Conservation (phyloP, 306 rosid species). For the Aeschynomene evenia region DNA sequence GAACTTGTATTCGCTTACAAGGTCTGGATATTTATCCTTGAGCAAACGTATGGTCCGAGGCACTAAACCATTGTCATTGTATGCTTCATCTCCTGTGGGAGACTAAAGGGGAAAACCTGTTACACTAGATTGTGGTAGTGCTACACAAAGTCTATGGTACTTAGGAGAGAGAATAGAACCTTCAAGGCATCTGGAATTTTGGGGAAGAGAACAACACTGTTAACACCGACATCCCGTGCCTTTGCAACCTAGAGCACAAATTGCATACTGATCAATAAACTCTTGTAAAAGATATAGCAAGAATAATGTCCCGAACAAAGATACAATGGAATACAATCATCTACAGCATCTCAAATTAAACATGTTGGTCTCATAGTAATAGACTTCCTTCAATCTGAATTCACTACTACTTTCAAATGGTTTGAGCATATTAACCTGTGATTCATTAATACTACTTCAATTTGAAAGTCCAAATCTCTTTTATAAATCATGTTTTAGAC, state of each 20-base stretch:
- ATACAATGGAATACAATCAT: not conserved
- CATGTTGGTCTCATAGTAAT: not conserved
- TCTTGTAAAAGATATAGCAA: slow-evolving; percentile 2
- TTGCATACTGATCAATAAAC: slow-evolving; percentile 11
- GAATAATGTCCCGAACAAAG: not conserved
- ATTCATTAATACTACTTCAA: not conserved
- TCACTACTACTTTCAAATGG: slow-evolving; percentile 7
- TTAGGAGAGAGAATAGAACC: slow-evolving; percentile 47
- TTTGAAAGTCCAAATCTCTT: not conserved
- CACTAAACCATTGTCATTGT: slow-evolving; percentile 82
- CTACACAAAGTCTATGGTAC: slow-evolving; percentile 14
- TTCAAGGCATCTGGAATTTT: slow-evolving; percentile 92
- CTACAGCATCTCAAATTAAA: slow-evolving; percentile 12
- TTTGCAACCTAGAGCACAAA: slow-evolving; percentile 72
- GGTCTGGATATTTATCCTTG: slow-evolving; percentile 89
- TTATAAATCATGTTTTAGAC: not conserved
- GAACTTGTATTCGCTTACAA: slow-evolving; percentile 55
- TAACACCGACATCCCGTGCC: slow-evolving; percentile 91
- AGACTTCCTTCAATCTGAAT: not conserved
- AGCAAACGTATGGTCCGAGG: slow-evolving; percentile 89
- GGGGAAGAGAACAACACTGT: slow-evolving; percentile 86
- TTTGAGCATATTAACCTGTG: not conserved
- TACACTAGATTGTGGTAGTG: slow-evolving; percentile 22
- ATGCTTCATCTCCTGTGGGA: slow-evolving; percentile 91
- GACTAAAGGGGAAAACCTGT: slow-evolving; percentile 44